phyloP scores from a whole-genome alignment of 2,329 filamentous ascomycete genomes.

The Ophiostoma himal-ulmi region DNA sequence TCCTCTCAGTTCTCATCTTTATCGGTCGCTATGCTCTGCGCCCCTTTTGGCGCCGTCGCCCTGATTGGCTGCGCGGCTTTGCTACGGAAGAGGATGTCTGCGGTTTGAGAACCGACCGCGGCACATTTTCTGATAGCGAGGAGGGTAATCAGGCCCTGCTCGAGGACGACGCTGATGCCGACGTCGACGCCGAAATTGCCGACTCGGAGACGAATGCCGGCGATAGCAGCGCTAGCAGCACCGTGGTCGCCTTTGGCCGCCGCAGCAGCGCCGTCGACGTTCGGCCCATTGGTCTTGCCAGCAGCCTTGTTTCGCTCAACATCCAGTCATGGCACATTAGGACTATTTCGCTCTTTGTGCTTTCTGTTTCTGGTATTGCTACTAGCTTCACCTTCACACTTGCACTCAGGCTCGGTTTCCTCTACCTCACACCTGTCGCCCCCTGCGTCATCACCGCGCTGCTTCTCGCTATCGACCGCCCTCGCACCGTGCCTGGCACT shows the following conservation, averaged over 20 bases:
- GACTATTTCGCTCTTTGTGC: slow-evolving; percentile 35
- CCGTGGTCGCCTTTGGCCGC: slow-evolving; percentile 19
- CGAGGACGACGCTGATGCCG: not conserved
- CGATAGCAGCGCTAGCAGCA: slow-evolving; percentile 21
- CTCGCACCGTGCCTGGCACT: slow-evolving; percentile 29
- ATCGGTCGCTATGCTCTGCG: slow-evolving; percentile 32
- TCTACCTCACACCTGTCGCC: slow-evolving; percentile 31
- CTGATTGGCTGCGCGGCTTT: slow-evolving; percentile 35
- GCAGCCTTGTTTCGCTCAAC: slow-evolving; percentile 12
- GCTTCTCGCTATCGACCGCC: slow-evolving; percentile 32
- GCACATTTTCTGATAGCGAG: not conserved
- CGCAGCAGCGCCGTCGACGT: slow-evolving; percentile 17
- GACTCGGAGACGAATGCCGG: slow-evolving; percentile 8
- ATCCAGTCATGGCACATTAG: slow-evolving; percentile 28
- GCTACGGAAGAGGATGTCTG: slow-evolving; percentile 30
- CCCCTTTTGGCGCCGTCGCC: slow-evolving; percentile 33
- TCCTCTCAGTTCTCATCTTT: slow-evolving; percentile 31
- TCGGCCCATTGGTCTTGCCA: slow-evolving; percentile 11
- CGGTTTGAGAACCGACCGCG: slow-evolving; percentile 13
- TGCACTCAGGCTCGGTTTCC: slow-evolving; percentile 28
- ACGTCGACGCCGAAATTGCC: slow-evolving; percentile 15
- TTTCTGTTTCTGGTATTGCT: slow-evolving; percentile 35
- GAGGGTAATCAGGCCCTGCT: not conserved
- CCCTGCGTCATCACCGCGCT: slow-evolving; percentile 33
- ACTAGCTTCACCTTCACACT: slow-evolving; percentile 26